phyloP scores from a whole-genome alignment of 2,329 filamentous ascomycete species.

The Fusarium sp. region DNA sequence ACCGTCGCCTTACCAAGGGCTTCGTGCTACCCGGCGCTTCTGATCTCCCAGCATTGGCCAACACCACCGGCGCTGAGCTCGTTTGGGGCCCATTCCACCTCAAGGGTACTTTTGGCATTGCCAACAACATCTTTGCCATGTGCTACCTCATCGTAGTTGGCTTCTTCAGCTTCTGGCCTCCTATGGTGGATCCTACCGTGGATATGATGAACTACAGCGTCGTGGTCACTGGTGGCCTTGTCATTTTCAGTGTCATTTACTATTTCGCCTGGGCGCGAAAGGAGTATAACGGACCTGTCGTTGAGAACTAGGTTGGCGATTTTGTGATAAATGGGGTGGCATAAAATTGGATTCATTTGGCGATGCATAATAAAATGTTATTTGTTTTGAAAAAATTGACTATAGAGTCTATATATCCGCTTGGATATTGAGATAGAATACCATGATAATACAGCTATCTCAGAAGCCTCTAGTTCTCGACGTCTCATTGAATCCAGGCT shows the following conservation, averaged over 20 bases:
- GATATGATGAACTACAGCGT: conserved; percentile 61
- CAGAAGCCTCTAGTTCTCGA: not conserved
- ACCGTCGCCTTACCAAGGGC: conserved; percentile 46
- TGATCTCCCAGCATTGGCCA: conserved; percentile 45
- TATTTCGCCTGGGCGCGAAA: conserved; percentile 57
- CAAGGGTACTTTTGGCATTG: conserved; percentile 61
- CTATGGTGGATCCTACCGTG: conserved; percentile 45
- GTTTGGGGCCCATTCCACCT: conserved; percentile 68
- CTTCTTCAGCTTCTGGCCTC: conserved; percentile 68
- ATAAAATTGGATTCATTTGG: not conserved
- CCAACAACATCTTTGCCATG: conserved; percentile 67
- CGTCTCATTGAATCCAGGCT: no score
- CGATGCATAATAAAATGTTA: not conserved
- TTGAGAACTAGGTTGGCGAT: conserved; percentile 36
- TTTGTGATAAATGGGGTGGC: not conserved
- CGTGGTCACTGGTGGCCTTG: conserved; percentile 56
- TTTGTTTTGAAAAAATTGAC: not conserved
- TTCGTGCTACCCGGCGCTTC: conserved; percentile 42
- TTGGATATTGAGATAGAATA: not conserved
- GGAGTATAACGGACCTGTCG: conserved; percentile 59
- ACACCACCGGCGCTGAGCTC: conserved; percentile 46
- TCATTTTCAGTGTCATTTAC: conserved; percentile 60
- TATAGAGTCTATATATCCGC: not conserved
- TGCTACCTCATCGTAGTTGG: conserved; percentile 65
- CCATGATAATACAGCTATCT: not conserved